Conservation (phyloP, 805 yeast genomes). For the Starmerella bombicola region DNA sequence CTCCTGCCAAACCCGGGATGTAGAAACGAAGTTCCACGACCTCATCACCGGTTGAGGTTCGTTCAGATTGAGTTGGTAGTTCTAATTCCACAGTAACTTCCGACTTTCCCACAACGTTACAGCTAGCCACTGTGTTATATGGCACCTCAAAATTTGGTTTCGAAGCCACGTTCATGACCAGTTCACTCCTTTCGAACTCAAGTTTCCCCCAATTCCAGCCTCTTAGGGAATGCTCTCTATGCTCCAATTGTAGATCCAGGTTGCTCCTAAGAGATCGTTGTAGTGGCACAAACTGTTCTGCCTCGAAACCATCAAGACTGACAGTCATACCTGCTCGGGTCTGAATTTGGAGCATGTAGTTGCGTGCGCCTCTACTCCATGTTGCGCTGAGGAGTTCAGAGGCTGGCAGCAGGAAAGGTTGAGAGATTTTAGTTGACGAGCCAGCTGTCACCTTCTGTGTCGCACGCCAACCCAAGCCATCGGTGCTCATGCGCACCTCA, state of each 20-base stretch:
- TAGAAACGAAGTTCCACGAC: constrained; percentile 87
- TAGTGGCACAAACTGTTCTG: constrained; percentile 60
- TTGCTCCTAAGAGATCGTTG: constrained; percentile 74
- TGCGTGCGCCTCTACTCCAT: constrained; percentile 92
- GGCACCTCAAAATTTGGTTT: constrained; percentile 90
- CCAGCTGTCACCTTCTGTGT: constrained; percentile 35
- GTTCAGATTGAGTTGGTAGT: constrained; percentile 38
- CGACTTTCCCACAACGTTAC: constrained; percentile 80
- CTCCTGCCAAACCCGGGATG: constrained; percentile 68
- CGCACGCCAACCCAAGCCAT: constrained; percentile 97
- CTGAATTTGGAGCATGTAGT: constrained; percentile 77
- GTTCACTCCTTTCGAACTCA: constrained; percentile 83
- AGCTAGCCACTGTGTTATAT: constrained; percentile 62
- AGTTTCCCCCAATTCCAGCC: constrained; percentile 99
- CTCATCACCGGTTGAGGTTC: constrained; percentile 75
- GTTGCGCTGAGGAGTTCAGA: constrained; percentile 65
- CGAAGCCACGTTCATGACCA: constrained; percentile 72
- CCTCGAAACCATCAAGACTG: constrained; percentile 83
- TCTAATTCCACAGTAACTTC: constrained; percentile 88
- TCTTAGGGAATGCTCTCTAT: constrained; percentile 78
- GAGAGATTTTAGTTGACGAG: constrained; percentile 38
- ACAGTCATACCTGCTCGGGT: constrained; percentile 81
- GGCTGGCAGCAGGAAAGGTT: constrained; percentile 80
- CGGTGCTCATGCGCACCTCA: constrained; percentile 83
- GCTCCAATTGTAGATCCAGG: constrained; percentile 62